Conservation (phyloP, 106 monocot genomes). For the Acorus calamus region DNA sequence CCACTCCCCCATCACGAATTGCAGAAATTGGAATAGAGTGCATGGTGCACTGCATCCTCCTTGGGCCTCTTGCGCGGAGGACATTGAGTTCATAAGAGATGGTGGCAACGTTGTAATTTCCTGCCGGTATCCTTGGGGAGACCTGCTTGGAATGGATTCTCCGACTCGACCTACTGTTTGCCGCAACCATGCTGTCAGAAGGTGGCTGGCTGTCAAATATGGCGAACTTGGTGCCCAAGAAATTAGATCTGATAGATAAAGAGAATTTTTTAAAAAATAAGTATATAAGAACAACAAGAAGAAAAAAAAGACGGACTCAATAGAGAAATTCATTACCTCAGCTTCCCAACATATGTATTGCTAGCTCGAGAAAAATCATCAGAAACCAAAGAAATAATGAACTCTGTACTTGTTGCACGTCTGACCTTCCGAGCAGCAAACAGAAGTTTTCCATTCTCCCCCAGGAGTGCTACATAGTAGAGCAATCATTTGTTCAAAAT, state of each 20-base stretch:
- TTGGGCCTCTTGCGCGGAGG: conserved; percentile 59
- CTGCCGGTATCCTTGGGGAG: conserved; percentile 53
- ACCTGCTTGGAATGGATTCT: conserved; percentile 67
- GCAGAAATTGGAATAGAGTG: conserved; percentile 41
- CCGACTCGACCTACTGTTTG: conserved; percentile 23
- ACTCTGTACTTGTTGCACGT: conserved; percentile 55
- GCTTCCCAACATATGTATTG: conserved; percentile 69
- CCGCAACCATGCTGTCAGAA: conserved; percentile 8
- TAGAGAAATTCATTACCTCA: conserved; percentile 28
- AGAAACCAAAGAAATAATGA: conserved; percentile 52
- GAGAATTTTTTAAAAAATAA: too few relatives aligned
- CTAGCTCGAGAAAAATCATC: conserved; percentile 56
- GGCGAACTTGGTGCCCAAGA: conserved; percentile 70
- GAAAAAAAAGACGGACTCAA: too few relatives aligned
- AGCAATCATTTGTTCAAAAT: too few relatives aligned
- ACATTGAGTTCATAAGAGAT: conserved; percentile 65
- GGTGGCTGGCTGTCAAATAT: conserved; percentile 58
- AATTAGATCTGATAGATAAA: conserved; percentile 45
- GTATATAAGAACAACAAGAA: too few relatives aligned
- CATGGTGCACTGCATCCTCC: conserved; percentile 64
- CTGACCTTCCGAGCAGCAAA: conserved; percentile 65
- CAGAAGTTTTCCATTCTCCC: conserved; percentile 71
- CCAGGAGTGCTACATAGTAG: conserved; percentile 34
- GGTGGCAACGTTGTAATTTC: conserved; percentile 50
- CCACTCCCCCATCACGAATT: conserved; percentile 32